Evolutionary conservation across 192 early-diverging fungal genomes (phyloP).

Genomic region (Linnemannia exigua): DNA sequence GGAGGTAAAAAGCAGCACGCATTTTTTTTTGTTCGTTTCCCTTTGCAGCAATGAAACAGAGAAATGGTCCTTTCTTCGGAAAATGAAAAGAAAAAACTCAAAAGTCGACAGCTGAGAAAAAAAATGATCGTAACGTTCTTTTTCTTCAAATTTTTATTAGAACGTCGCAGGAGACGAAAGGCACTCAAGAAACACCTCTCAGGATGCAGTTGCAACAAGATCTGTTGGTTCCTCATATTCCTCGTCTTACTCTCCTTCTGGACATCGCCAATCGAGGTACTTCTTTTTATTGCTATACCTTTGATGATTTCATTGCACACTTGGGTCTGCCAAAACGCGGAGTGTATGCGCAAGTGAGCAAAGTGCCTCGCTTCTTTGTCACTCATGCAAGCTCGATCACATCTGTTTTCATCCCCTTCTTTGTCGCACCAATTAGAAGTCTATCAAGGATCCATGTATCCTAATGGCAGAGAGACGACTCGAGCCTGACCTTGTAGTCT

Average conservation of each 20-base stretch:
- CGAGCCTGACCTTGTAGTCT: background rate
- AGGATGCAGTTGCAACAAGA: background rate
- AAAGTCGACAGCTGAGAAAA: background rate
- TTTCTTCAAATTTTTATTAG: background rate
- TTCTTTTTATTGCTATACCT: background rate
- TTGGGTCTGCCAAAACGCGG: too few species aligned
- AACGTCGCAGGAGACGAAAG: background rate
- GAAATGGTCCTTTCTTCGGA: conserved; percentile 1
- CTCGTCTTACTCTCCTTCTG: background rate
- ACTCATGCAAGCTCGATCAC: background rate
- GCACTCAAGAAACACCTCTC: background rate
- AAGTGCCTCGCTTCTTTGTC: background rate
- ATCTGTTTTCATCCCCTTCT: background rate
- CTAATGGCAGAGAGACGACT: conserved; percentile 4
- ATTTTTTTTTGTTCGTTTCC: background rate
- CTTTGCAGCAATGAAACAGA: conserved; percentile 1
- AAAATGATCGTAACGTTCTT: background rate
- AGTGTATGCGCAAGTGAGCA: background rate
- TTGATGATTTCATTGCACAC: too few species aligned
- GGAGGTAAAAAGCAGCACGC: background rate
- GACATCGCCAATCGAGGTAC: conserved; percentile 8
- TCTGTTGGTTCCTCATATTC: background rate
- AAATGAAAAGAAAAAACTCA: background rate
- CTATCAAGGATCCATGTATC: background rate
- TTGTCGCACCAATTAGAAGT: background rate